Evolutionary conservation across 306 rosid species (phyloP), one percentile per base, ranked within the genome.

Genomic region (Betula pendula): DNA sequence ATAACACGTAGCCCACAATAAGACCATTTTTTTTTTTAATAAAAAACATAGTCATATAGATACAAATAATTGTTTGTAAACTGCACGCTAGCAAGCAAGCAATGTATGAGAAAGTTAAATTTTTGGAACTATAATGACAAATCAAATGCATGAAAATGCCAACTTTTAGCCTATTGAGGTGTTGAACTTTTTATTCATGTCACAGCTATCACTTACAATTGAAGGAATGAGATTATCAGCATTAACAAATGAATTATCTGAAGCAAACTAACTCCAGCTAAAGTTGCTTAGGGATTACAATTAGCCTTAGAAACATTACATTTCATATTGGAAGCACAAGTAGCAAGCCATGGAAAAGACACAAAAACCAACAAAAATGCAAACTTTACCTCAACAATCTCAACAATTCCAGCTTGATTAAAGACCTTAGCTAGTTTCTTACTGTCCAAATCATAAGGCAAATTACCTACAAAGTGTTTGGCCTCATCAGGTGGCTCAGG

Each of bases 401-500:
- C 93, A 25, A 95, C 98, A 2, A 85, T 74, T 27, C 98, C 98
- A 45, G 91, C 89, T 82, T 86, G 68, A 67, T 88, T 93, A 75
- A 95, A 95, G 27, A 92, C 85, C 88, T 70, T 68, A 13, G 96
- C 98, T 73, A 95, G 47, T 43, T 69, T 87, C 49, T 92, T 78
- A 69, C 98, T 90, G 38, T 90, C 97, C 71, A 90, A 80, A 71
- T 95, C 92, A 70, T 68, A 95, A 43, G 98, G 93, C 88, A 95
- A 89, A 74, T 95, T 95, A 68, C 97, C 98, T 55, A 89, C 96
- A 69, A 83, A 95, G 24, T 92, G 60, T 77, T 95, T 95, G 15
- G 93, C 90, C 6, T 95, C 97, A 74, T 95, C 97, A 8, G 89
- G 70, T 0, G 95, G 88, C 29, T 90, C 90, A 0, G 49, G 85